Conservation (phyloP, 2,329 filamentous ascomycete genomes). For the Didymosphaeria variabile region DNA sequence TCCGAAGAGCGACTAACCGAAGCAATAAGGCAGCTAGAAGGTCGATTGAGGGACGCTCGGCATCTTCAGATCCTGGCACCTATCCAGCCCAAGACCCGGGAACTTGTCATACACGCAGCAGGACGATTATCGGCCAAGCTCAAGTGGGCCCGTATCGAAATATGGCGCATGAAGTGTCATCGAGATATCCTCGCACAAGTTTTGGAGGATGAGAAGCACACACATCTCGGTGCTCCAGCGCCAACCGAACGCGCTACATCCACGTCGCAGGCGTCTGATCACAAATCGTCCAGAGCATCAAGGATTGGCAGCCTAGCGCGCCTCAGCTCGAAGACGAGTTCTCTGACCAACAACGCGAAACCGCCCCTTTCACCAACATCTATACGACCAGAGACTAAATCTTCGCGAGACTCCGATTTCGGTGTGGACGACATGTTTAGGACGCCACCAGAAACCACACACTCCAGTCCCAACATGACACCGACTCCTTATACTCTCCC, state of each 20-base stretch:
- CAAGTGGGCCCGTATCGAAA: conserved; percentile 93
- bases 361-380: conserved; percentile 43
- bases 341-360: conserved; percentile 39
- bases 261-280: conserved; percentile 31
- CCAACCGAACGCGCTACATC: conserved; percentile 37
- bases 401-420: conserved; percentile 49
- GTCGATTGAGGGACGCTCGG: conserved; percentile 84
- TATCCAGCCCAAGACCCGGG: conserved; percentile 88
- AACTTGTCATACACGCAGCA: conserved; percentile 84
- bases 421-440: conserved; percentile 52
- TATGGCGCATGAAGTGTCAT: conserved; percentile 91
- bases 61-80: conserved; percentile 90
- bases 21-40: conserved; percentile 80
- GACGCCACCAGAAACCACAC: conserved; percentile 56
- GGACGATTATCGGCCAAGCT: conserved; percentile 85
- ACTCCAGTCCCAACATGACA: conserved; percentile 46
- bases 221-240: conserved; percentile 38
- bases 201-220: conserved; percentile 76
- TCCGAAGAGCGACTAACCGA: conserved; percentile 79
- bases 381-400: conserved; percentile 46
- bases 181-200: conserved; percentile 87
- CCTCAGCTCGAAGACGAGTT: conserved; percentile 49
- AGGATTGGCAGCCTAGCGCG: conserved; percentile 46
- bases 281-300: conserved; percentile 35
- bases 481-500: conserved; percentile 40